These are phyloP conservation scores for Ustilago nuda DNA, from an alignment of 1,284 basidiomycete species.

Conservation along the genomic window DNA sequence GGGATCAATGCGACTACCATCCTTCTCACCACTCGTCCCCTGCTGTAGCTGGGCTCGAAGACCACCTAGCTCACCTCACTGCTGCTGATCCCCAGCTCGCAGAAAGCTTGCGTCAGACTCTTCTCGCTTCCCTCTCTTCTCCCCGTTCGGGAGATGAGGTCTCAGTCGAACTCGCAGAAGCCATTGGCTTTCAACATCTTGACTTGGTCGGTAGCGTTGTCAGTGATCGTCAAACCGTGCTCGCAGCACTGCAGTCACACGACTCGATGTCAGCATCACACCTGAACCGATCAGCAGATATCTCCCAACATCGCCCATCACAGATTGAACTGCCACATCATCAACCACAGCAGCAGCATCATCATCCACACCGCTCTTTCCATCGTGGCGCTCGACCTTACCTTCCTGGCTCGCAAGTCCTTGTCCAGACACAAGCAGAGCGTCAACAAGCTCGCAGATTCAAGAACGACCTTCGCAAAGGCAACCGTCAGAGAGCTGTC, in stretches of 20 bases:
- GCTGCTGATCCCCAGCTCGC: constrained; percentile 36
- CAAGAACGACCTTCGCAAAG: constrained; percentile 44
- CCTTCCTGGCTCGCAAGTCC: constrained; percentile 66
- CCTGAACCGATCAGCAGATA: constrained; percentile 33
- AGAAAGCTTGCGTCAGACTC: constrained; percentile 31
- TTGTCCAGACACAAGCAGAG: constrained; percentile 65
- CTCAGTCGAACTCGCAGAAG: constrained; percentile 81
- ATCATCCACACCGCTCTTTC: constrained; percentile 19
- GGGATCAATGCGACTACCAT: constrained; percentile 10
- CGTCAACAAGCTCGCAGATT: constrained; percentile 64
- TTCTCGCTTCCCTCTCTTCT: constrained; percentile 28
- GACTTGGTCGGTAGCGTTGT: constrained; percentile 72
- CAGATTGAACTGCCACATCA: constrained; percentile 22
- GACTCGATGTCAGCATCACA: background rate
- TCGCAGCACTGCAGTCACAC: constrained; percentile 19
- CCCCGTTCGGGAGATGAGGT: constrained; percentile 74
- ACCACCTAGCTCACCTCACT: constrained; percentile 33
- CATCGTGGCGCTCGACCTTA: constrained; percentile 55
- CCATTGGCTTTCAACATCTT: constrained; percentile 87
- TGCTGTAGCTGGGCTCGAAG: constrained; percentile 25
- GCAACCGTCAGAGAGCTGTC: constrained; percentile 20
- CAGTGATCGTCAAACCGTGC: constrained; percentile 67
- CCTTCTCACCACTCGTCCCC: constrained; percentile 11
- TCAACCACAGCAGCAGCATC: constrained; percentile 38
- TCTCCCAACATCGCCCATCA: constrained; percentile 2